Evolutionary conservation across 345 rosid species (phyloP), one percentile per base, ranked within the genome.

Genomic region (Moricandia moricandioides): DNA sequence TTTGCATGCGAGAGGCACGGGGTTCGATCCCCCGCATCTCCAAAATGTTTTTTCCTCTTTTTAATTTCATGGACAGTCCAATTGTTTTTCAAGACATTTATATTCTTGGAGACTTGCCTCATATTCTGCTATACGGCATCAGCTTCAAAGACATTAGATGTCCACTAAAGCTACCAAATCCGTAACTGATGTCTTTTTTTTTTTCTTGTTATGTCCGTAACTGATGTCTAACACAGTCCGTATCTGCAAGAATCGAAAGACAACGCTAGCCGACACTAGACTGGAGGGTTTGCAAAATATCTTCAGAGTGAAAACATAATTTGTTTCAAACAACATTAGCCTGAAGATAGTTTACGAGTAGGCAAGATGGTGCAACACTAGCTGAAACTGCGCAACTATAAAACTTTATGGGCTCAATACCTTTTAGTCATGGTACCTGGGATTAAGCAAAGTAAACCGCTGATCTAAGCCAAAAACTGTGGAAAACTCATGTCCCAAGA

Each of bases 1-100:
- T 62, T 62, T 62, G 66, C 66, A 62, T 62, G 66, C 49, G 66
- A 62, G 66, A 62, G 66, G 66, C 49, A 62, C 66, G 66, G 66
- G 66, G 66, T 62, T 62, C 47, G 66, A 62, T 62, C 5, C 66
- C 66, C 66, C 49, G 66, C 66, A 62, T 62, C 66, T 62, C 66
- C 66, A 61, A 0, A 29, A 7, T 45, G 1, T 45, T 45, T 40
- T 1, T 45, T 45, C 11, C 0, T 7, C 7, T n/a, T 45, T 40
- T 45, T 13, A 4, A 14, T 45, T 45, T 12, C 2, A 13, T 12
- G 51, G 13, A n/a, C 17, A 45, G 51, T 45, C 16, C 1, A 43
- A 13, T 13, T 13, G 13, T 13, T 45, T 45, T 14, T 2, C 17
- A 13, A n/a, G 52, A 45, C n/a, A 5, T 45, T 10, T 3, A 39